Conservation (phyloP, 2,329 filamentous ascomycete genomes). For the Pseudogymnoascus sp. region DNA sequence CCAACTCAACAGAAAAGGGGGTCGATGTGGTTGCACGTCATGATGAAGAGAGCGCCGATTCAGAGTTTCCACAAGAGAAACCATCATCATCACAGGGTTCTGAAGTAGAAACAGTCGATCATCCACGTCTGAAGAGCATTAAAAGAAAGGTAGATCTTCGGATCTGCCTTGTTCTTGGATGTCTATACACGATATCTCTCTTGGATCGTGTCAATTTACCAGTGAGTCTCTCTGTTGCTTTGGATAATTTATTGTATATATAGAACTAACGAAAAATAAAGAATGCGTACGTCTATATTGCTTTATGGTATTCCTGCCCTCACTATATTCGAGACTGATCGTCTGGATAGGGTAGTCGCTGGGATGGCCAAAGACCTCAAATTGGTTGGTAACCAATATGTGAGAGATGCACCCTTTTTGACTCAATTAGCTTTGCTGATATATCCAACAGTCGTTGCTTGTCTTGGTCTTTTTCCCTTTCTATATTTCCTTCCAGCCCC, state of each 20-base stretch:
- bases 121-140: background rate
- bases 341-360: background rate
- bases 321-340: background rate
- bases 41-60: background rate
- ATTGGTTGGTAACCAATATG: constrained; percentile 5
- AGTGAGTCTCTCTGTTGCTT: background rate
- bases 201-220: constrained; percentile 1
- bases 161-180: constrained; percentile 6
- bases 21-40: background rate
- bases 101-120: background rate
- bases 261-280: background rate
- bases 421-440: background rate
- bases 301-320: background rate
- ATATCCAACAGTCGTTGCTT: background rate
- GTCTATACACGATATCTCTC: constrained; percentile 1
- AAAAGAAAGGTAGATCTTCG: background rate
- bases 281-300: background rate
- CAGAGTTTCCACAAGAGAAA: background rate
- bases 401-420: background rate
- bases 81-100: background rate
- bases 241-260: background rate
- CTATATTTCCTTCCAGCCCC: constrained; percentile 1
- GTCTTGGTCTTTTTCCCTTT: background rate
- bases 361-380: background rate
- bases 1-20: background rate